Evolutionary conservation across 2,329 filamentous ascomycete genomes (phyloP).

Genomic region (Fusarium sp.): DNA sequence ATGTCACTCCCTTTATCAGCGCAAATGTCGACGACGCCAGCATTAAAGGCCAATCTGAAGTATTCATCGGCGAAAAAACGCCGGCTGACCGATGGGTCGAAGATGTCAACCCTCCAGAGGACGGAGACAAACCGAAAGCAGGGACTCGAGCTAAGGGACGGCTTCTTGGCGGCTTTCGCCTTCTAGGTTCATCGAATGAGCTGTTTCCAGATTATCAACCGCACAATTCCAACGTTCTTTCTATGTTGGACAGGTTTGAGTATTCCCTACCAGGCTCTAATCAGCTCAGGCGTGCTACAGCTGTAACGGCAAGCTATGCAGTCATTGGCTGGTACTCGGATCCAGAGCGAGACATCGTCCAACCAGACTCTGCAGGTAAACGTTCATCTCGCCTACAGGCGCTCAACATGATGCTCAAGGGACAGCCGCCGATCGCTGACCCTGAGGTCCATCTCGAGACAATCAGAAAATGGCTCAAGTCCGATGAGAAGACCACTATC

Average conservation of each 20-base stretch:
- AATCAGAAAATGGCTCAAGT: too few relatives aligned
- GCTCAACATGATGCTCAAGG: too few relatives aligned
- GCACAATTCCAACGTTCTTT: not conserved
- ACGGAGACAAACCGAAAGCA: not conserved
- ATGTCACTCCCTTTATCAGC: not conserved
- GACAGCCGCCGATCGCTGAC: too few relatives aligned
- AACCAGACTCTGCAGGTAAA: too few relatives aligned
- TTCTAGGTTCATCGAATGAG: not conserved
- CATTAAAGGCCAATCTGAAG: not conserved
- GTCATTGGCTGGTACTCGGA: not conserved
- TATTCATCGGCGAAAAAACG: not conserved
- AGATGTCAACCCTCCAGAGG: not conserved
- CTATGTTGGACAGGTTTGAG: not conserved
- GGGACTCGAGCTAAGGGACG: too few relatives aligned
- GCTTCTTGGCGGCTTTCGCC: not conserved
- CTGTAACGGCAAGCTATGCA: not conserved
- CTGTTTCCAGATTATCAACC: not conserved
- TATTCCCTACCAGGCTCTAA: too few relatives aligned
- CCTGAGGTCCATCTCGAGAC: too few relatives aligned
- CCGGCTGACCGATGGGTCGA: too few relatives aligned
- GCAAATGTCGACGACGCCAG: not conserved
- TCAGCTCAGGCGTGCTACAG: too few relatives aligned
- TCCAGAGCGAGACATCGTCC: too few relatives aligned
- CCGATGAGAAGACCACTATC: not conserved
- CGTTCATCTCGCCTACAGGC: too few relatives aligned